These are phyloP conservation scores for Lignosus rhinocerotis DNA, from an alignment of 1,284 basidiomycete species.

Conservation along the genomic window DNA sequence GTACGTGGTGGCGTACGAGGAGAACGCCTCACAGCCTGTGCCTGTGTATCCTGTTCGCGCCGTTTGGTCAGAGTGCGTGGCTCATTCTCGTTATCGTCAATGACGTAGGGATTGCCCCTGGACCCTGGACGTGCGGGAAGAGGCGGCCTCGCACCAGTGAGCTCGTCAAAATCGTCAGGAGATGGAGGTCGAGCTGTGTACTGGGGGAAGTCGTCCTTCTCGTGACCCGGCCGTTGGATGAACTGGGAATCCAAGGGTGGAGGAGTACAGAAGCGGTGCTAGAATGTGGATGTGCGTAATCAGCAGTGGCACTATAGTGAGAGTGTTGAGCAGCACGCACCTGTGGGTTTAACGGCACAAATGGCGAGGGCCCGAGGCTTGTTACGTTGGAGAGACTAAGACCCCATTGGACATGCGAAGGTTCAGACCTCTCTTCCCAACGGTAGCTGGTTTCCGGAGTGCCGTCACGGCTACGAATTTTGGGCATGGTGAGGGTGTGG, in stretches of 20 bases:
- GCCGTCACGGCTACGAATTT: slow-evolving; percentile 1
- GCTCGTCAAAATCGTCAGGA: slow-evolving; percentile 10
- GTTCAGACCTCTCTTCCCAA: background rate
- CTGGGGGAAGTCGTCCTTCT: slow-evolving; percentile 5
- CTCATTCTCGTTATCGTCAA: slow-evolving; percentile 5
- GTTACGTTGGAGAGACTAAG: background rate
- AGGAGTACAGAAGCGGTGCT: slow-evolving; percentile 20
- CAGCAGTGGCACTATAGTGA: background rate
- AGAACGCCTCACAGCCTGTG: background rate
- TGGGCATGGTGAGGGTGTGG: slow-evolving; percentile 1
- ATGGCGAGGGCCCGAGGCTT: background rate
- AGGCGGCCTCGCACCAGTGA: background rate
- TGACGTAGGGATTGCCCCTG: slow-evolving; percentile 2
- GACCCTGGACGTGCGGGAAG: slow-evolving; percentile 2
- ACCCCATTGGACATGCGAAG: background rate
- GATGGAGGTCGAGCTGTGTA: background rate
- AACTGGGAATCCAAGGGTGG: slow-evolving; percentile 11
- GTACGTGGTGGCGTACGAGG: background rate
- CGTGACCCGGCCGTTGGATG: background rate
- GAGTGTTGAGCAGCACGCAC: background rate
- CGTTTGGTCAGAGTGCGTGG: background rate
- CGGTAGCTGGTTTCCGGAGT: background rate
- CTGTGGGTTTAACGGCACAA: slow-evolving; percentile 14
- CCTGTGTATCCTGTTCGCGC: background rate
- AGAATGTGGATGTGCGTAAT: background rate